These are phyloP conservation scores for Stromatinia cepivora DNA, from an alignment of 2,329 filamentous ascomycete genomes.

Conservation along the genomic window DNA sequence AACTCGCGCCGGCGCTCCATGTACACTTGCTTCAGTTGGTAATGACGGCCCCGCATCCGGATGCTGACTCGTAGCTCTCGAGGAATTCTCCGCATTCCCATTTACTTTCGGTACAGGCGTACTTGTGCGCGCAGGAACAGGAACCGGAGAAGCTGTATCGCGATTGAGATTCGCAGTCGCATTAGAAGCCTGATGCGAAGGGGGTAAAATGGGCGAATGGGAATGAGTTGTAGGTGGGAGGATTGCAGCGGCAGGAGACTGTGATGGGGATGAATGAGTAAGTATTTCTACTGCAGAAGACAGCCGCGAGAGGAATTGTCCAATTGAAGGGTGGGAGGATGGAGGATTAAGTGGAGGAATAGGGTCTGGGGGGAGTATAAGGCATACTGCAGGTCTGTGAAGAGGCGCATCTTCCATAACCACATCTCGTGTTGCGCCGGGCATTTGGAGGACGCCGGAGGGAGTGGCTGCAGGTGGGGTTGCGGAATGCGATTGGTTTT, in stretches of 20 bases:
- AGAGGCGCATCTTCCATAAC: constrained; percentile 37
- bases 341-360: neutral
- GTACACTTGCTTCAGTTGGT: constrained; percentile 59
- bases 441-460: constrained; percentile 27
- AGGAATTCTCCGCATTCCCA: constrained; percentile 42
- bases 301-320: constrained; percentile 10
- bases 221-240: neutral
- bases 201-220: constrained; percentile 1
- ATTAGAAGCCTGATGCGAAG: constrained; percentile 30
- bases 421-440: constrained; percentile 31
- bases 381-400: constrained; percentile 33
- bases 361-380: constrained; percentile 10
- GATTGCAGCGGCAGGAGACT: constrained; percentile 13
- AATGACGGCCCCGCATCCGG: constrained; percentile 54
- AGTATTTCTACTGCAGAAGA: constrained; percentile 15
- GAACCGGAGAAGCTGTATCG: constrained; percentile 31
- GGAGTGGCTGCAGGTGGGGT: constrained; percentile 11
- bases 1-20: constrained; percentile 67
- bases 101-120: constrained; percentile 47
- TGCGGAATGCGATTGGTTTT: constrained; percentile 32
- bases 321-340: constrained; percentile 10
- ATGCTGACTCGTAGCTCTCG: constrained; percentile 56
- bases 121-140: constrained; percentile 45
- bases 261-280: constrained; percentile 10
- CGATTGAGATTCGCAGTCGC: constrained; percentile 27